Percentiles rank a stretch among this genome's conserved stretches.
These are phyloP conservation scores for Phytophthora parvispora DNA, from an alignment of 352 stramenopile genomes.

Conservation along the genomic window DNA sequence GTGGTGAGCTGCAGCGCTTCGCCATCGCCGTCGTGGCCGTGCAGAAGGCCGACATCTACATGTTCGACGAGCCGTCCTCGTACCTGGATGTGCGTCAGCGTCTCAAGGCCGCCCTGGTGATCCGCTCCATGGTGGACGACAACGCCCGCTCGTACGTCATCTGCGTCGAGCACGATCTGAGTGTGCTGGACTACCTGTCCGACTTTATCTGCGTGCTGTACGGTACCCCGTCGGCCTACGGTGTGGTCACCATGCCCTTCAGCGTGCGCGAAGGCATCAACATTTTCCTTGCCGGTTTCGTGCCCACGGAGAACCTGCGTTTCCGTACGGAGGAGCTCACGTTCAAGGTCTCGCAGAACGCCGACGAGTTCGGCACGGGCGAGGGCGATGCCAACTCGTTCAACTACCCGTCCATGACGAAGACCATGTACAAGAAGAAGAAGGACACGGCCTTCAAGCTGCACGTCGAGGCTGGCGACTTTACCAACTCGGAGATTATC, in stretches of 20 bases:
- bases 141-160: slow-evolving; percentile 96
- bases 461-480: slow-evolving; percentile 98
- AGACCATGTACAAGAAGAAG: slow-evolving; percentile 97
- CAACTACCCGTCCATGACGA: slow-evolving; percentile 99
- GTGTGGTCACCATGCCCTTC: slow-evolving; percentile 99
- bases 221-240: slow-evolving; percentile 98
- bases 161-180: slow-evolving; percentile 99
- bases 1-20: slow-evolving; percentile 99
- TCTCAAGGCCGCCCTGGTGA: slow-evolving; percentile 98
- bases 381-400: slow-evolving; percentile 94
- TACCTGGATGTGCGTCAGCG: slow-evolving; percentile 99
- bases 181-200: slow-evolving; percentile 99
- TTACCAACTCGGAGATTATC: slow-evolving; percentile 99
- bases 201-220: slow-evolving; percentile 99
- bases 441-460: slow-evolving; percentile 97
- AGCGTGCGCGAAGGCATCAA: slow-evolving; percentile 99
- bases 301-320: slow-evolving; percentile 99
- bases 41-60: slow-evolving; percentile 99
- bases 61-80: slow-evolving; percentile 99
- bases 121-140: slow-evolving; percentile 97
- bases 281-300: slow-evolving; percentile 99
- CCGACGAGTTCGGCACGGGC: slow-evolving; percentile 87
- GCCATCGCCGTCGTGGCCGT: slow-evolving; percentile 98
- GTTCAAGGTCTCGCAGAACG: slow-evolving; percentile 98
- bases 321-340: slow-evolving; percentile 99